A percentile compares a stretch with the other conserved stretches of the same genome.
Evolutionary conservation across 2,329 filamentous ascomycete genomes (phyloP).

Genomic region (Penicillium sumatraense): DNA sequence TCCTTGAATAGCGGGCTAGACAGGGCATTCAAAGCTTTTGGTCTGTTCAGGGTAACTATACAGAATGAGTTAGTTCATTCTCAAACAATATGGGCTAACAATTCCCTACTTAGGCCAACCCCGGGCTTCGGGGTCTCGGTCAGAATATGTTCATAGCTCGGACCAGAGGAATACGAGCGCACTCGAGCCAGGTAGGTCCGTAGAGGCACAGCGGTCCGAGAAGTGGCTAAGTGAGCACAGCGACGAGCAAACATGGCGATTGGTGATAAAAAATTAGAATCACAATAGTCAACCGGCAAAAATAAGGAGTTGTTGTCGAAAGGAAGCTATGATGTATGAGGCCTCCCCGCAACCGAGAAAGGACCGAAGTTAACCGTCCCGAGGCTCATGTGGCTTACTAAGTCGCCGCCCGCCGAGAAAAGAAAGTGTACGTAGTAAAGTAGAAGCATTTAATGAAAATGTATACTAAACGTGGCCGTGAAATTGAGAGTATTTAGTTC

Average conservation of each 20-base stretch:
- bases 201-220: constrained; percentile 51
- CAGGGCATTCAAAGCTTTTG: constrained; percentile 93
- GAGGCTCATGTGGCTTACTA: constrained; percentile 11
- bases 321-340: constrained; percentile 19
- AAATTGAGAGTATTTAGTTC: too few species aligned
- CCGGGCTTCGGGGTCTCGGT: constrained; percentile 84
- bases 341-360: constrained; percentile 26
- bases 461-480: too few species aligned
- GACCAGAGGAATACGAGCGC: constrained; percentile 47
- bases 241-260: constrained; percentile 49
- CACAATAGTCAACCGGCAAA: background rate
- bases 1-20: constrained; percentile 89
- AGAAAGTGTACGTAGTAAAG: too few species aligned
- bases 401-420: too few species aligned
- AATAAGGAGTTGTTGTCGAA: constrained; percentile 3
- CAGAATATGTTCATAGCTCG: constrained; percentile 78
- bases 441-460: too few species aligned
- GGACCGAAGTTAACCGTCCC: constrained; percentile 35
- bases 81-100: background rate
- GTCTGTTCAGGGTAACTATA: constrained; percentile 87
- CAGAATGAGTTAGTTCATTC: background rate
- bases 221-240: constrained; percentile 64
- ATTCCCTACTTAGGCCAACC: constrained; percentile 76
- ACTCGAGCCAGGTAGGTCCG: constrained; percentile 40
- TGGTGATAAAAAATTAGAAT: background rate